Evolutionary conservation across 371 early-diverging fungal species (phyloP).

Genomic region (Lichtheimia hyalospora): DNA sequence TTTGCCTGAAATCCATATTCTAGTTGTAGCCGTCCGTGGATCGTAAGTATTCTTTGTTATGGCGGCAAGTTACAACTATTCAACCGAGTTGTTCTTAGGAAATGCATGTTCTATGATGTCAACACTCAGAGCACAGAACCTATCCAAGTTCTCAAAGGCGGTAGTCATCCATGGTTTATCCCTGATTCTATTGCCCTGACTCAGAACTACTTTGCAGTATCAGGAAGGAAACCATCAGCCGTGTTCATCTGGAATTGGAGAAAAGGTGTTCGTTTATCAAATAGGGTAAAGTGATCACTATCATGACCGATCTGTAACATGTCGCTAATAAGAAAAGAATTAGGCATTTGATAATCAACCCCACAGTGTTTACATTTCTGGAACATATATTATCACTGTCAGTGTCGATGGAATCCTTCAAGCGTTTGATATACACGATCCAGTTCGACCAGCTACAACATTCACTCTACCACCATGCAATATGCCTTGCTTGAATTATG

Average conservation of each 20-base stretch:
- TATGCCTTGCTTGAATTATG: constrained; percentile 42
- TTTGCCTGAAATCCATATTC: constrained; percentile 42
- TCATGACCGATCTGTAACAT: neutral
- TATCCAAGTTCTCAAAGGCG: constrained; percentile 47
- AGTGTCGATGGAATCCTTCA: constrained; percentile 41
- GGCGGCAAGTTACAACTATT: too few relatives aligned
- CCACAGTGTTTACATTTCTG: constrained; percentile 42
- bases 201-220: constrained; percentile 44
- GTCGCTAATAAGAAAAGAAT: neutral
- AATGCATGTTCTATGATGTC: constrained; percentile 48
- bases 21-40: constrained; percentile 48
- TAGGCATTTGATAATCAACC: constrained; percentile 51
- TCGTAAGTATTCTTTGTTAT: constrained; percentile 30
- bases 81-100: constrained; percentile 11
- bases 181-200: constrained; percentile 44
- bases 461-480: constrained; percentile 33
- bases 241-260: constrained; percentile 55
- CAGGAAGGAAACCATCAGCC: constrained; percentile 47
- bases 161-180: constrained; percentile 40
- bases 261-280: constrained; percentile 41
- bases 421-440: constrained; percentile 33
- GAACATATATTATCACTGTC: constrained; percentile 31
- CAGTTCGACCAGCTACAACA: constrained; percentile 7
- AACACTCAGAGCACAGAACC: constrained; percentile 34
- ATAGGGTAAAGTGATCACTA: constrained; percentile 27